phyloP scores from a whole-genome alignment of 2,329 filamentous ascomycete species.

The Cladophialophora immunda region DNA sequence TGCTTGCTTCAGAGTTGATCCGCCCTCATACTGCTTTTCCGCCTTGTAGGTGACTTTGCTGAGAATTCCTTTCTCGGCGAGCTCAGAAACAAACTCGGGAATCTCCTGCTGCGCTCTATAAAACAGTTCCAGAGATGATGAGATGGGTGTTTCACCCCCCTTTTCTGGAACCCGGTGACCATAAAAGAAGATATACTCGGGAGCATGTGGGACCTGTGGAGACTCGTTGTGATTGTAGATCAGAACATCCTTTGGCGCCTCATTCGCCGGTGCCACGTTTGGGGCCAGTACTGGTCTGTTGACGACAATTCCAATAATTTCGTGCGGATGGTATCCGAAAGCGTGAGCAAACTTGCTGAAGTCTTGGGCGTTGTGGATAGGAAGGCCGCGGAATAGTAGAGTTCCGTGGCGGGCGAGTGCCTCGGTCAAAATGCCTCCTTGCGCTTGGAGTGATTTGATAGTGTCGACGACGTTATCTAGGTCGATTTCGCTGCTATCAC shows the following conservation, averaged over 20 bases:
- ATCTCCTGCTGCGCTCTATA: conserved; percentile 56
- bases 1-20: conserved; percentile 56
- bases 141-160: conserved; percentile 57
- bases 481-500: conserved; percentile 36
- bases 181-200: conserved; percentile 63
- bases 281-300: conserved; percentile 55
- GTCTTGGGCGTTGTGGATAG: conserved; percentile 55
- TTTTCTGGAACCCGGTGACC: conserved; percentile 48
- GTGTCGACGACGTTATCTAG: conserved; percentile 50
- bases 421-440: conserved; percentile 50
- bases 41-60: conserved; percentile 54
- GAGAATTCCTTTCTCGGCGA: conserved; percentile 57
- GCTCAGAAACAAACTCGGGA: conserved; percentile 55
- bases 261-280: conserved; percentile 59
- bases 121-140: conserved; percentile 59
- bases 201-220: conserved; percentile 60
- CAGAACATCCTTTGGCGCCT: conserved; percentile 57
- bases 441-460: conserved; percentile 50
- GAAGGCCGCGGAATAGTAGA: conserved; percentile 57
- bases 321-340: conserved; percentile 58
- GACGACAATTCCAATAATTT: conserved; percentile 62
- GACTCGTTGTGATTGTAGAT: conserved; percentile 64
- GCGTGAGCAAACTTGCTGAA: conserved; percentile 61
- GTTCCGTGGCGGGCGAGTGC: conserved; percentile 56
- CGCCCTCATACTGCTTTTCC: conserved; percentile 56